A percentile compares a stretch with the other conserved stretches of the same genome.
phyloP scores from a whole-genome alignment of 306 rosid species.

The Rosa persica region DNA sequence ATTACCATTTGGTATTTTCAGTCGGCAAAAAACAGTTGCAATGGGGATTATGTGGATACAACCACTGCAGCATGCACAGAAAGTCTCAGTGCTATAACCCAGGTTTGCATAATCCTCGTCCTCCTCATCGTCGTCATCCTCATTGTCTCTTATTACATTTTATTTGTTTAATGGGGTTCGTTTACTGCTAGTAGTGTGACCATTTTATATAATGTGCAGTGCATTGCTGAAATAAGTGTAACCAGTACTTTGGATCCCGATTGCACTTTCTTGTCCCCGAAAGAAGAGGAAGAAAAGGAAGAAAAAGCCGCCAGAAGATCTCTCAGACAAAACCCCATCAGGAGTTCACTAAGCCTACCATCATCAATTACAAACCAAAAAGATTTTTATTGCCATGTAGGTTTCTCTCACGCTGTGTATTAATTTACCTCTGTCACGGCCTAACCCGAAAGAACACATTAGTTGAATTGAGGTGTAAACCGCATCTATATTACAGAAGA shows the following conservation, averaged over 20 bases:
- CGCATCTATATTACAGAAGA: too few relatives aligned
- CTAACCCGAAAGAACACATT: not conserved
- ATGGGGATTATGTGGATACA: constrained; percentile 23
- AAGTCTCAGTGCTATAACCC: constrained; percentile 8
- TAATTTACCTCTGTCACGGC: not conserved
- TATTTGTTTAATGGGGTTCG: not conserved
- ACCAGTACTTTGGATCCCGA: constrained; percentile 19
- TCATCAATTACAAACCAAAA: not conserved
- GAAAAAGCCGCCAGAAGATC: constrained; percentile 17
- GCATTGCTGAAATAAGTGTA: constrained; percentile 6
- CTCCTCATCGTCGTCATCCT: not conserved
- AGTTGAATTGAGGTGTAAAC: too few relatives aligned
- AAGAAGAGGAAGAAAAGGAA: constrained; percentile 16
- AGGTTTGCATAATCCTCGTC: constrained; percentile 1
- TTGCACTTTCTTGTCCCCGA: constrained; percentile 29
- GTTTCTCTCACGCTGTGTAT: not conserved
- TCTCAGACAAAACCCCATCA: constrained; percentile 9
- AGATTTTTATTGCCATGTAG: not conserved
- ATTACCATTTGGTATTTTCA: not conserved
- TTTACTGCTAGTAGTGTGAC: not conserved
- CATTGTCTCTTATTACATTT: not conserved
- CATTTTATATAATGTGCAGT: constrained; percentile 2
- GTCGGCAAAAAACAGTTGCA: constrained; percentile 27
- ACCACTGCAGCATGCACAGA: constrained; percentile 7
- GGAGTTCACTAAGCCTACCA: constrained; percentile 3